Evolutionary conservation across 306 rosid genomes (phyloP), one percentile per base, ranked within the genome.

Genomic region (Chamaecrista fasciculata): DNA sequence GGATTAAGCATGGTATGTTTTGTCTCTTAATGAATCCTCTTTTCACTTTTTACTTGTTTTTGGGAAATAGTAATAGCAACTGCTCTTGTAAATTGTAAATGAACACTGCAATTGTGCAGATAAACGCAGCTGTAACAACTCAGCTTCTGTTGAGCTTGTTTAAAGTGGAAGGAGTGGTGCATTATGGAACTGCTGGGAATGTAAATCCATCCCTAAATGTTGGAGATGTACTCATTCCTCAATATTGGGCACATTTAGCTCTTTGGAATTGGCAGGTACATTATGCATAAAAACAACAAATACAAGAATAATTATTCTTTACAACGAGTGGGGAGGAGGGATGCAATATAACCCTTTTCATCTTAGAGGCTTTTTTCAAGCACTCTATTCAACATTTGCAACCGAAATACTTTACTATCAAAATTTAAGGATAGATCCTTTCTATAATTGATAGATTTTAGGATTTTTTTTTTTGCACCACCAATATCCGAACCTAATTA

Each of bases 201-300:
- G 90, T 87, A 66, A 87, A 83, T 40, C 88, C 90, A 0, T 74
- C 82, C 5, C 73, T 88, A 33, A 77, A 85, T 73, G 79, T 83
- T 19, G 95, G 87, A 55, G 89, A 88, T 70, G 91, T 83, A 3
- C 68, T 71, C 63, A 81, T 85, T 75, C 85, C 90, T 28, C 48
- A 72, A 43, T 8, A 57, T 25, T 88, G 87, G 84, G 67, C 84
- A 14, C 94, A 87, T 53, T 72, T 77, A 7, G 76, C 67, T 76
- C 94, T 85, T 46, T 87, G 90, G 94, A 83, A 59, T 26, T 87
- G 94, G 94, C 90, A 87, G 90, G 93, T 77, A 47, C 20, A 46
- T 15, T 18, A n/a, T 4, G 21, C 21, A 16, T 46, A 18, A 46
- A 46, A n/a, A 46, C 6, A 46, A 5, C 6, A n/a, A 5, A 46